These are phyloP conservation scores for Paradendryphiella salina DNA, from an alignment of 2,329 filamentous ascomycete species.

Conservation along the genomic window DNA sequence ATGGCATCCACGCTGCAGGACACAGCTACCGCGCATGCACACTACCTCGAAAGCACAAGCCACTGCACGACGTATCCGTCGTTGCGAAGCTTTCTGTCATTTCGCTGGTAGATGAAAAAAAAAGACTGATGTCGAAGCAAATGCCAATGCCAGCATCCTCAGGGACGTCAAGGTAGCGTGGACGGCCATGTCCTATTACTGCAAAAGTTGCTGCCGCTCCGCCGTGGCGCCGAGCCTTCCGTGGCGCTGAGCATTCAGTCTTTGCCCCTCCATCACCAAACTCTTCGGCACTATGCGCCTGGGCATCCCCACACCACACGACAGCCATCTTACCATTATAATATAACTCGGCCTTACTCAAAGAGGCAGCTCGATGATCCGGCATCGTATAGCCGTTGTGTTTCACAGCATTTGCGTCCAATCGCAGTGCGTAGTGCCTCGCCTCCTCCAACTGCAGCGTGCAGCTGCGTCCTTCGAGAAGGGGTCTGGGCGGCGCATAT, in stretches of 20 bases:
- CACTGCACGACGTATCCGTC: neutral
- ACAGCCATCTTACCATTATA: conserved; percentile 6
- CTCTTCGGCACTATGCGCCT: conserved; percentile 8
- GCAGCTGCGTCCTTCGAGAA: neutral
- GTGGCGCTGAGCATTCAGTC: conserved; percentile 10
- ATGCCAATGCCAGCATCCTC: neutral
- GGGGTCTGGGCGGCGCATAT: neutral
- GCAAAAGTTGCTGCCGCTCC: conserved; percentile 10
- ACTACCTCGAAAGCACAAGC: neutral
- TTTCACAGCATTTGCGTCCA: neutral
- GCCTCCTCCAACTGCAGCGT: neutral
- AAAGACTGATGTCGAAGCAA: neutral
- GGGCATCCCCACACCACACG: conserved; percentile 10
- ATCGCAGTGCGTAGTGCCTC: neutral
- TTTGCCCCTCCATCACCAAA: conserved; percentile 1
- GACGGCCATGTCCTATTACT: neutral
- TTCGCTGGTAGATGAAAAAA: neutral
- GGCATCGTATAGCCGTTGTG: conserved; percentile 1
- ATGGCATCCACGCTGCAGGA: neutral
- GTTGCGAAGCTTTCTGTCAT: neutral
- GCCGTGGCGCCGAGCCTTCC: conserved; percentile 21
- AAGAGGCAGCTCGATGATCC: conserved; percentile 24
- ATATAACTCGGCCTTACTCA: conserved; percentile 14
- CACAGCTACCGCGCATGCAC: neutral
- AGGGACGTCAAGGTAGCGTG: neutral